Conservation (phyloP, 805 yeast species). For the Nakazawaea peltata region DNA sequence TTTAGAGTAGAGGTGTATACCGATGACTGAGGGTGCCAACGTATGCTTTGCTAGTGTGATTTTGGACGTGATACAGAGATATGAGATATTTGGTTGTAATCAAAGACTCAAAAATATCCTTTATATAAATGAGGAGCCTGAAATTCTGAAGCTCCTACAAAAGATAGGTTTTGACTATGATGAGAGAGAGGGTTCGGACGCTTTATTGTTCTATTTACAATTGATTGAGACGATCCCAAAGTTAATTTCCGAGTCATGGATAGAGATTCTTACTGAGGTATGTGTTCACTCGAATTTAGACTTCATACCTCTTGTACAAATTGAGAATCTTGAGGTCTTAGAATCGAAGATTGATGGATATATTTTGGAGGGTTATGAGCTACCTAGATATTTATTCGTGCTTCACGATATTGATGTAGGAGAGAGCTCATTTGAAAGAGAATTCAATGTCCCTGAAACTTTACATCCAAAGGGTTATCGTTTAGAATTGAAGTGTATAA, state of each 20-base stretch:
- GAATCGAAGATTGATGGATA: too few relatives aligned
- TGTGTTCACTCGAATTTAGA: not conserved
- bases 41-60: constrained; percentile 3
- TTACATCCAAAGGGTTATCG: too few relatives aligned
- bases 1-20: too few relatives aligned
- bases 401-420: too few relatives aligned
- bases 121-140: not conserved
- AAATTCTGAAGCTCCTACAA: not conserved
- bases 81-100: too few relatives aligned
- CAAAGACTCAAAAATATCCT: not conserved
- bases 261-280: not conserved
- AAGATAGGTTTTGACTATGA: not conserved
- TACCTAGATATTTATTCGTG: too few relatives aligned
- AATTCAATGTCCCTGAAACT: too few relatives aligned
- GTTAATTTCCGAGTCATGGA: too few relatives aligned
- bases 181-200: not conserved
- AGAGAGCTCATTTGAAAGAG: too few relatives aligned
- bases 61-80: not conserved
- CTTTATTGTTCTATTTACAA: constrained; percentile 2
- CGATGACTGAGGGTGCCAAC: not conserved
- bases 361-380: too few relatives aligned
- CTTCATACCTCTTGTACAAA: not conserved
- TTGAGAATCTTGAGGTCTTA: too few relatives aligned
- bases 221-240: not conserved
- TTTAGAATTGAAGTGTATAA: too few relatives aligned